phyloP scores from a whole-genome alignment of 2,329 filamentous ascomycete genomes.

The Cytospora mali region DNA sequence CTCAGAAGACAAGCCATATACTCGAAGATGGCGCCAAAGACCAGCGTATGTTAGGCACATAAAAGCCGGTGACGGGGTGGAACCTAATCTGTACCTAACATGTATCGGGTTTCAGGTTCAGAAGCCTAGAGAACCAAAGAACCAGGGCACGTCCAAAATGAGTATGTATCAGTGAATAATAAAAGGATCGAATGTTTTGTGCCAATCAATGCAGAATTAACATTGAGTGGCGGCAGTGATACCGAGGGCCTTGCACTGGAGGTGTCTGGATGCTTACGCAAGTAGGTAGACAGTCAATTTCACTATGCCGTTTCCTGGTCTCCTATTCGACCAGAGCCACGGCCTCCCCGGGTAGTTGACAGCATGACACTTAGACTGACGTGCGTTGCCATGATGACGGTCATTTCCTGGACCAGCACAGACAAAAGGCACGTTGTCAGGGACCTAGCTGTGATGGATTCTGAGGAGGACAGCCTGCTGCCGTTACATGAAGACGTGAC shows the following conservation, averaged over 20 bases:
- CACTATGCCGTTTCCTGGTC: background rate
- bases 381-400: slow-evolving; percentile 3
- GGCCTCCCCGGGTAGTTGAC: slow-evolving; percentile 19
- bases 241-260: background rate
- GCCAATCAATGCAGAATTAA: slow-evolving; percentile 2
- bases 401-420: slow-evolving; percentile 9
- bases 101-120: slow-evolving; percentile 17
- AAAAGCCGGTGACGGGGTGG: background rate
- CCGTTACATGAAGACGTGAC: background rate
- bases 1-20: slow-evolving; percentile 9
- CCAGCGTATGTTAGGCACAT: background rate
- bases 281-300: background rate
- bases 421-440: background rate
- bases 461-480: background rate
- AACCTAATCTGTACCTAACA: slow-evolving; percentile 7
- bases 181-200: slow-evolving; percentile 4
- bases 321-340: background rate
- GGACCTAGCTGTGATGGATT: background rate
- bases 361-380: slow-evolving; percentile 22
- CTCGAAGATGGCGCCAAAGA: background rate
- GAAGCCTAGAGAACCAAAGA: background rate
- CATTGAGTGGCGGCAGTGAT: background rate
- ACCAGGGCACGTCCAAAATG: background rate
- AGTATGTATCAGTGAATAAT: slow-evolving; percentile 18
- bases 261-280: too few species aligned